phyloP scores from a whole-genome alignment of 805 yeast species.

The Blastobotrys chiropterorum region DNA sequence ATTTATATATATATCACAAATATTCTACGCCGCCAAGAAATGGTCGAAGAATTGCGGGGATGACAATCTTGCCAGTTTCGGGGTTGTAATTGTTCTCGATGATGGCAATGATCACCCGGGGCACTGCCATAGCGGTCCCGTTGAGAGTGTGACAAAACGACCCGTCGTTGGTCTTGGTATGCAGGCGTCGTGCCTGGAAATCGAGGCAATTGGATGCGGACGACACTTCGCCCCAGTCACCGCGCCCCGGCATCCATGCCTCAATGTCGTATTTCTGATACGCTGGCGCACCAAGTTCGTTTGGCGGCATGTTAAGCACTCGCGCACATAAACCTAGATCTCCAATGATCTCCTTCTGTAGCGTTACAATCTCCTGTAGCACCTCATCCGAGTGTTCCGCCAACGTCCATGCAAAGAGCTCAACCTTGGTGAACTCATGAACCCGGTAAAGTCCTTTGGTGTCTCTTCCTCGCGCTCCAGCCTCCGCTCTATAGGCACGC shows the following conservation, averaged over 20 bases:
- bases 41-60: slow-evolving; percentile 59
- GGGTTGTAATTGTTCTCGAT: slow-evolving; percentile 78
- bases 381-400: slow-evolving; percentile 34
- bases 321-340: slow-evolving; percentile 75
- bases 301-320: slow-evolving; percentile 80
- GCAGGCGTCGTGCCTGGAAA: slow-evolving; percentile 79
- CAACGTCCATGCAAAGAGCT: slow-evolving; percentile 69
- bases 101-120: slow-evolving; percentile 84
- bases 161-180: slow-evolving; percentile 43
- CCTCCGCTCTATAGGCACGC: slow-evolving; percentile 89
- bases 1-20: no score
- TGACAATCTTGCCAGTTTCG: slow-evolving; percentile 41
- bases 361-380: slow-evolving; percentile 51
- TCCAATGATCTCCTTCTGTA: slow-evolving; percentile 59
- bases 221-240: slow-evolving; percentile 85
- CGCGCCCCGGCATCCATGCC: slow-evolving; percentile 98
- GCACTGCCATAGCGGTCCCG: slow-evolving; percentile 95
- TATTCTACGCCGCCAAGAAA: neutral
- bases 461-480: slow-evolving; percentile 92
- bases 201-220: slow-evolving; percentile 91
- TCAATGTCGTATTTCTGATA: slow-evolving; percentile 87
- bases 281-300: slow-evolving; percentile 93
- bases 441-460: slow-evolving; percentile 90
- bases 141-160: slow-evolving; percentile 75
- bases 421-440: slow-evolving; percentile 95